Evolutionary conservation across 352 stramenopile genomes (phyloP).

Genomic region (Phytophthora ramorum): DNA sequence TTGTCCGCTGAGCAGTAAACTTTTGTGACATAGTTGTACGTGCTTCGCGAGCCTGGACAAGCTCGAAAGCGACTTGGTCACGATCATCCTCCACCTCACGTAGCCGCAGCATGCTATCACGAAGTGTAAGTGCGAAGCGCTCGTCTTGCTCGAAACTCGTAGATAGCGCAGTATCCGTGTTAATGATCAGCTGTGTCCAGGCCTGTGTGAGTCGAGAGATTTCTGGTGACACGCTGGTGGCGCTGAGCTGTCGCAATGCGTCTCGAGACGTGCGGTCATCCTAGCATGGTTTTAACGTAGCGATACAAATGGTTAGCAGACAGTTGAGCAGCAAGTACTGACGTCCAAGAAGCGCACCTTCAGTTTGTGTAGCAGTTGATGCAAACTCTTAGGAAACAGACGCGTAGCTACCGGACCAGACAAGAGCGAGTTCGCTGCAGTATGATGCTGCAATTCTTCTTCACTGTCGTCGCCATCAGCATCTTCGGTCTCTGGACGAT

Average conservation of each 20-base stretch:
- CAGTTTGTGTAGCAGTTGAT: slow-evolving; percentile 31
- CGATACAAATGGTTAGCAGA: not conserved
- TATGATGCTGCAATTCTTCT: slow-evolving; percentile 16
- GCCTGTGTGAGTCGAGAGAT: slow-evolving; percentile 44
- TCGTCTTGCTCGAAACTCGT: slow-evolving; percentile 72
- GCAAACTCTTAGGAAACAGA: slow-evolving; percentile 44
- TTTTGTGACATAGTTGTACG: slow-evolving; percentile 36
- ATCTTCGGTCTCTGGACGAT: slow-evolving; percentile 33
- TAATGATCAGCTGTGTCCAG: slow-evolving; percentile 52
- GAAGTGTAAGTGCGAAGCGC: slow-evolving; percentile 29
- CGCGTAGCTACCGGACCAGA: slow-evolving; percentile 20
- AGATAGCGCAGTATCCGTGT: slow-evolving; percentile 44
- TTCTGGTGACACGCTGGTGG: slow-evolving; percentile 45
- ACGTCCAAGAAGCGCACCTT: slow-evolving; percentile 20
- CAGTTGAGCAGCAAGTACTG: not conserved
- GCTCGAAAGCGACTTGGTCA: slow-evolving; percentile 68
- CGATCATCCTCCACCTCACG: slow-evolving; percentile 70
- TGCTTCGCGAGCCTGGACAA: slow-evolving; percentile 45
- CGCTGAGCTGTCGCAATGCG: slow-evolving; percentile 45
- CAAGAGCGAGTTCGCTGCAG: slow-evolving; percentile 14
- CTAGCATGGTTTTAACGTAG: slow-evolving; percentile 15
- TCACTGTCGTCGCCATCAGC: slow-evolving; percentile 20
- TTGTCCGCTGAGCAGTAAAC: slow-evolving; percentile 40
- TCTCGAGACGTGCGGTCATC: slow-evolving; percentile 50
- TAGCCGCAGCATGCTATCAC: slow-evolving; percentile 62